Evolutionary conservation across 169 alveolate genomes (phyloP).

Genomic region (Eimeria tenella): DNA sequence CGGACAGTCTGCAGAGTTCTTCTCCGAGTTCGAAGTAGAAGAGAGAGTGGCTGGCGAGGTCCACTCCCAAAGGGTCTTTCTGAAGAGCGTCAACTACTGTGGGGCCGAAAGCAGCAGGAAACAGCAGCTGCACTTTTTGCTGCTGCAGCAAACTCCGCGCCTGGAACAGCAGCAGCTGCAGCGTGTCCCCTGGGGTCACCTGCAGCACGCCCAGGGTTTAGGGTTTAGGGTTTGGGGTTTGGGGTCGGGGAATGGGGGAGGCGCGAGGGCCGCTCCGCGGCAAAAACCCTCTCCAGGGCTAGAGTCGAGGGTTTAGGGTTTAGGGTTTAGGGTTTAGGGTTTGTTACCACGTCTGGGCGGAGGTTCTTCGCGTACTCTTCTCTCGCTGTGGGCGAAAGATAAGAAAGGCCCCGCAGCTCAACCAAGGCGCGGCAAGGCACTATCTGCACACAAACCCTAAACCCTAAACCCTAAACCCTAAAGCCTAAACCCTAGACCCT

Average conservation of each 20-base stretch:
- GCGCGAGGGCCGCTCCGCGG: neutral
- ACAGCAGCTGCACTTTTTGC: conserved; percentile 26
- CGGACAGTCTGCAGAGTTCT: conserved; percentile 43
- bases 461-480: neutral
- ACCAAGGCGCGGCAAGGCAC: conserved; percentile 39
- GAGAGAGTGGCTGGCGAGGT: conserved; percentile 43
- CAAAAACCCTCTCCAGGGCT: neutral
- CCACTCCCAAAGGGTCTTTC: conserved; percentile 58
- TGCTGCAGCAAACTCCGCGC: conserved; percentile 13
- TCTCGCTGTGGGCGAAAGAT: conserved; percentile 50
- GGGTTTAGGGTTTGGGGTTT: conserved; percentile 14
- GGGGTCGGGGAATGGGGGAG: neutral
- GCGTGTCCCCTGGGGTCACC: conserved; percentile 32
- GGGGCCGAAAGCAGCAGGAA: conserved; percentile 34
- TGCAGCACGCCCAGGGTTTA: neutral
- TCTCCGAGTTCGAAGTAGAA: conserved; percentile 55
- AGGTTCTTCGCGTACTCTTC: conserved; percentile 19
- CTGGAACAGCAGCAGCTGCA: conserved; percentile 70
- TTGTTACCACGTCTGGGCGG: conserved; percentile 45
- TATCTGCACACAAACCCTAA: conserved; percentile 12
- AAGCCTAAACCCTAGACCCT: neutral
- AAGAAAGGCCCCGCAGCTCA: conserved; percentile 21
- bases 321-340: neutral
- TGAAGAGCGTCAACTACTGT: conserved; percentile 36
- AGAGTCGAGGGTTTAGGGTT: neutral